Percentiles rank a stretch among this genome's conserved stretches.
Conservation (phyloP, 208 protist species). For the Wallacemonas sp. region DNA sequence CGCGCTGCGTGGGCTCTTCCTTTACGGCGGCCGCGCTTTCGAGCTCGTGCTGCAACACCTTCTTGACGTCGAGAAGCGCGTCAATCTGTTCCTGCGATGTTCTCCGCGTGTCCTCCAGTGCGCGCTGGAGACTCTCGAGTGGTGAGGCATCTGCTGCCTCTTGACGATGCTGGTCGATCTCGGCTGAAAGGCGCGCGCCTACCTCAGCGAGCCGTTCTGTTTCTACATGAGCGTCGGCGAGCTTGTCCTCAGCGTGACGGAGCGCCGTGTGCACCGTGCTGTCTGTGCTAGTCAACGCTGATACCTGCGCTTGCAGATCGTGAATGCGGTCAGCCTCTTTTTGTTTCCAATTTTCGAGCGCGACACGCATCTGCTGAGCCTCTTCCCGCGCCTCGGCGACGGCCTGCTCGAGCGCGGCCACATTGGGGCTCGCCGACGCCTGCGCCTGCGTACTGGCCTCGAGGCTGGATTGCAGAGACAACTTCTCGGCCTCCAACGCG, state of each 20-base stretch:
- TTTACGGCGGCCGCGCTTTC: not conserved
- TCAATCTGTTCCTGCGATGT: not conserved
- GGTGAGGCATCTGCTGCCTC: too few relatives aligned
- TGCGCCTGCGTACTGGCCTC: not conserved
- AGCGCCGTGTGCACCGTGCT: not conserved
- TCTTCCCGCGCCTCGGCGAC: not conserved
- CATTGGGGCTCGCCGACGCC: not conserved
- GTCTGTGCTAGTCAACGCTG: not conserved
- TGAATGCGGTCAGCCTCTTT: not conserved
- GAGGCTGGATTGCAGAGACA: not conserved
- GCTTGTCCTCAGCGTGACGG: not conserved
- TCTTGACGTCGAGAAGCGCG: not conserved
- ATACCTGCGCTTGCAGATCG: not conserved
- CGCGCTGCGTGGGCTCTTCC: not conserved
- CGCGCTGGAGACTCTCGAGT: not conserved
- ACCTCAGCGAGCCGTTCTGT: not conserved
- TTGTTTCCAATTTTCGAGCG: not conserved
- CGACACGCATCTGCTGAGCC: not conserved
- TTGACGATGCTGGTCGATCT: not conserved
- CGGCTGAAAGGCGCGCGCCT: not conserved
- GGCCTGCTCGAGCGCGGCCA: not conserved
- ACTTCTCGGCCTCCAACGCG: conserved; percentile 1
- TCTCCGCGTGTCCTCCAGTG: not conserved
- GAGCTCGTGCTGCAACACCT: not conserved
- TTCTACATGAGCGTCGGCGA: not conserved